Percentiles rank a stretch among this genome's conserved stretches.
These are phyloP conservation scores for Intubia oerlemansii DNA, from an alignment of 2,329 filamentous ascomycete species.

Conservation along the genomic window DNA sequence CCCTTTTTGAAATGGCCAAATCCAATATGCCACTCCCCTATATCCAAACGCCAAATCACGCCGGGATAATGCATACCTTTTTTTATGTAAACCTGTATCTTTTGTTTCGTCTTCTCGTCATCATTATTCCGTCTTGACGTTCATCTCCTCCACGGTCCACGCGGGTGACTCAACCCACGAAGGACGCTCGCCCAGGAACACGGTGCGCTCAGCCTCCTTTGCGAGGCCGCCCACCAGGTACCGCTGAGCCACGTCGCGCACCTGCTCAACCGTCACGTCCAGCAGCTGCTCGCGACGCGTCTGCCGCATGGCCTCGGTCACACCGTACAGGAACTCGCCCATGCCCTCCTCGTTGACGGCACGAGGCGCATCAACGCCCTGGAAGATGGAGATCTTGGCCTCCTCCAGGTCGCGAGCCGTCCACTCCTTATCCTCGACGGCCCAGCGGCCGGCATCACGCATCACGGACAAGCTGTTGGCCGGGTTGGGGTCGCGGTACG, in stretches of 20 bases:
- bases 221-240: conserved; percentile 52
- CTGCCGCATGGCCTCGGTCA: conserved; percentile 81
- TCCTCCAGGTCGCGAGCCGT: conserved; percentile 74
- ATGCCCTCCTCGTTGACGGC: conserved; percentile 79
- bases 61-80: no score
- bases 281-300: conserved; percentile 62
- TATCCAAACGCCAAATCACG: no score
- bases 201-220: conserved; percentile 36
- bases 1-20: no score
- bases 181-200: conserved; percentile 68
- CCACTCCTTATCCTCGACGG: conserved; percentile 54
- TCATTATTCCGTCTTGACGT: conserved; percentile 26
- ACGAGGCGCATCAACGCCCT: conserved; percentile 70
- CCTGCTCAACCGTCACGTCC: conserved; percentile 64
- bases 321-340: conserved; percentile 61
- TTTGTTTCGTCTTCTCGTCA: no score
- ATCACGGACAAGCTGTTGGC: conserved; percentile 74
- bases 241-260: conserved; percentile 59
- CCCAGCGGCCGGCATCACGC: conserved; percentile 63
- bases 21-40: no score
- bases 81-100: no score
- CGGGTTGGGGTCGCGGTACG: conserved; percentile 91
- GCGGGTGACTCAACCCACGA: conserved; percentile 48
- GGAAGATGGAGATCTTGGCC: conserved; percentile 88
- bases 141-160: conserved; percentile 63